phyloP scores from a whole-genome alignment of 257 asterid genomes.

The Jacaranda mimosifolia region DNA sequence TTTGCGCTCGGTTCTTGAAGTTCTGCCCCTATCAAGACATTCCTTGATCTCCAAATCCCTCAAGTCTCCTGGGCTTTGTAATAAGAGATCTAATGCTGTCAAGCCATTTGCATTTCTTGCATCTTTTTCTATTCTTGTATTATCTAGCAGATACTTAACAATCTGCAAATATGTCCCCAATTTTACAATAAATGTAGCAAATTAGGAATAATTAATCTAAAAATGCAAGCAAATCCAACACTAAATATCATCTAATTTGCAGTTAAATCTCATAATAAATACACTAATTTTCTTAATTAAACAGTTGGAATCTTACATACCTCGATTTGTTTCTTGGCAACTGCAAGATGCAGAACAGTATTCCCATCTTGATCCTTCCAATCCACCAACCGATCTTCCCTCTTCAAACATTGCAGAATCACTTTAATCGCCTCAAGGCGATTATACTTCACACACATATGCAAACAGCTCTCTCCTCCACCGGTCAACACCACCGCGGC shows the following conservation, averaged over 20 bases:
- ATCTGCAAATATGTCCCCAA: conserved; percentile 22
- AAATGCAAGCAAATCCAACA: neutral
- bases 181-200: neutral
- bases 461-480: conserved; percentile 45
- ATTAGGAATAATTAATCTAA: neutral
- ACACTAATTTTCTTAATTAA: neutral
- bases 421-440: conserved; percentile 43
- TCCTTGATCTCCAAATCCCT: conserved; percentile 43
- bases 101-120: conserved; percentile 39
- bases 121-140: conserved; percentile 26
- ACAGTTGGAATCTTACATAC: conserved; percentile 9
- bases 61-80: conserved; percentile 41
- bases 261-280: neutral
- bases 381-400: conserved; percentile 38
- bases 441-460: conserved; percentile 44
- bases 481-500: conserved; percentile 34
- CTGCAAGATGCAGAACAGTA: conserved; percentile 42
- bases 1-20: neutral
- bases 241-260: neutral
- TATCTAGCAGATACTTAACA: conserved; percentile 15
- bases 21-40: conserved; percentile 25
- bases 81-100: conserved; percentile 37
- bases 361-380: conserved; percentile 45
- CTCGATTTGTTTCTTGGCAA: conserved; percentile 48
- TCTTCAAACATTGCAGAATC: conserved; percentile 26